Evolutionary conservation across 1,284 basidiomycete genomes (phyloP), one percentile per base, ranked within the genome.

Genomic region (Trametes polyzona): DNA sequence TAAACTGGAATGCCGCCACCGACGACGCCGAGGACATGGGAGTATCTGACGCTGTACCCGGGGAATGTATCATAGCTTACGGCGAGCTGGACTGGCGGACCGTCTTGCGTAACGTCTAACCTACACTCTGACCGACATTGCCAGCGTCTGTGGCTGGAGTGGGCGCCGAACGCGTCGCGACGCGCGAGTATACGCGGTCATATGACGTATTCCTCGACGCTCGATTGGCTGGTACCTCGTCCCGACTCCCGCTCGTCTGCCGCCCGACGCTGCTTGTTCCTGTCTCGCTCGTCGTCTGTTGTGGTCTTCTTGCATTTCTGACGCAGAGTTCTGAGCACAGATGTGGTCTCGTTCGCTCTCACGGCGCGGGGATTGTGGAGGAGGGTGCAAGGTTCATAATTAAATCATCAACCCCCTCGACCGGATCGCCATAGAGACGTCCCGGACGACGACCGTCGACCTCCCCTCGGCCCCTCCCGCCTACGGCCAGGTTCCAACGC

Each of bases 401-500:
- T 48, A 55, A 55, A 40, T 55, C 53, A 55, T 42, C 46, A 47
- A 43, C 23, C 6, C 32, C 44, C 46, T 33, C 44, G 39, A 21
- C 52, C 53, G 46, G 30, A 55, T 55, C 47, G 26, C 53, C 53
- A 55, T 55, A 55, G 53, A 55, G 46, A 55, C 53, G 40, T 7
- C 32, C 33, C 12, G 17, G 43, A 26, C 30, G n/a, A 47, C 19
- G 47, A 29, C 17, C 42, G 29, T 35, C 35, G 26, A 21, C 14
- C 17, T 26, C 27, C 16, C 50, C 11, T 10, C 21, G 27, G 12
- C 35, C 26, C 17, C 33, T n/a, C 32, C 23, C 41, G 41, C 11
- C n/a, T 9, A 17, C 26, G n/a, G n/a, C n/a, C n/a, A n/a, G n/a
- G n/a, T n/a, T n/a, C n/a, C n/a, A n/a, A n/a, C n/a, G n/a, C n/a